Percentiles rank a stretch among this genome's conserved stretches.
Conservation (phyloP, 306 rosid genomes). For the Medicago lupulina region DNA sequence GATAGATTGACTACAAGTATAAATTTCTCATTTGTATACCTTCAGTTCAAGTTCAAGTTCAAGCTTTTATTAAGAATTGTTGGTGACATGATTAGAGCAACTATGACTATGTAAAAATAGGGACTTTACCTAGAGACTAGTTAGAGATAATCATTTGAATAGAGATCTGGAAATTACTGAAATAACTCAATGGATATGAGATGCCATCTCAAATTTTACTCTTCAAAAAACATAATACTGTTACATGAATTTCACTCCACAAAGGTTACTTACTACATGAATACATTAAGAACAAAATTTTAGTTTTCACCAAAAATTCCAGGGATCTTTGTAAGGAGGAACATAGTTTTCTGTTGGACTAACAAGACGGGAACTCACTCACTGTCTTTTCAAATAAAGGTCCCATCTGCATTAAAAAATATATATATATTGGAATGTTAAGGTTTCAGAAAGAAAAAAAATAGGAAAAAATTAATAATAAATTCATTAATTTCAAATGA, state of each 20-base stretch:
- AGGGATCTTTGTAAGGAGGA: constrained; percentile 96
- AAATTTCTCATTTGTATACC: background rate
- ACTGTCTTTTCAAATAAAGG: constrained; percentile 71
- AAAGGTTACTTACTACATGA: constrained; percentile 22
- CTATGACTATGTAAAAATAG: background rate
- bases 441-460: background rate
- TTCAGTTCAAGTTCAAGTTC: background rate
- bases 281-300: constrained; percentile 36
- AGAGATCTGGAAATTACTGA: background rate
- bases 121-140: background rate
- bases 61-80: background rate
- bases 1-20: background rate
- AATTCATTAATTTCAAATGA: too few species aligned
- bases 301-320: constrained; percentile 92
- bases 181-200: constrained; percentile 14
- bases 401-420: constrained; percentile 79
- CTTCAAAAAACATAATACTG: constrained; percentile 19
- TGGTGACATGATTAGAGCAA: background rate
- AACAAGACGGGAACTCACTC: constrained; percentile 69
- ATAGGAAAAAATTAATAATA: background rate
- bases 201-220: constrained; percentile 20
- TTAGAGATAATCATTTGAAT: background rate
- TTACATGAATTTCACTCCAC: constrained; percentile 16
- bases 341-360: constrained; percentile 83
- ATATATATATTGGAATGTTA: background rate